These are phyloP conservation scores for Selaginella moellendorffii DNA, from an alignment of 75 land plant species.

Conservation along the genomic window DNA sequence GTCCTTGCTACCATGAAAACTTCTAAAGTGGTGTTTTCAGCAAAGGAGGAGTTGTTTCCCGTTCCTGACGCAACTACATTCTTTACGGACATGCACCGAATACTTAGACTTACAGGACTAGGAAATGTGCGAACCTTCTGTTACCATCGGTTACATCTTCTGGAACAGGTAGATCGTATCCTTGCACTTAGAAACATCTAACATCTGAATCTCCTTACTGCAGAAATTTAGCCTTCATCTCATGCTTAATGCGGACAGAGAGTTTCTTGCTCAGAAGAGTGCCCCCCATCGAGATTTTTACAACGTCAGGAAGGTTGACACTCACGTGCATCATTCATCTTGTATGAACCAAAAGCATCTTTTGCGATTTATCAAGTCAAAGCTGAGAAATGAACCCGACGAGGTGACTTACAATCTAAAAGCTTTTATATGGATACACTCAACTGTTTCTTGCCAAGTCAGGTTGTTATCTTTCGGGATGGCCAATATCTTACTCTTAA, in stretches of 20 bases:
- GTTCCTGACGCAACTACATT: constrained; percentile 85
- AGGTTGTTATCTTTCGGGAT: constrained; percentile 97
- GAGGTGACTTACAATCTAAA: constrained; percentile 54
- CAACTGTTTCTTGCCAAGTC: constrained; percentile 4
- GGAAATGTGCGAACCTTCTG: constrained; percentile 92
- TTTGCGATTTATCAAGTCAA: constrained; percentile 84
- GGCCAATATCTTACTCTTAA: constrained; percentile 79
- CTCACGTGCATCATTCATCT: constrained; percentile 94
- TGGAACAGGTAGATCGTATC: constrained; percentile 76
- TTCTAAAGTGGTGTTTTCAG: constrained; percentile 28
- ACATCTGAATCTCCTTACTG: constrained; percentile 3
- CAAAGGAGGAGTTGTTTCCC: constrained; percentile 55
- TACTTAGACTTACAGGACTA: constrained; percentile 53
- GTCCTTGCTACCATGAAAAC: no score
- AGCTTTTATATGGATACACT: neutral
- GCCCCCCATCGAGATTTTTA: constrained; percentile 97
- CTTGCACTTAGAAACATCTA: neutral
- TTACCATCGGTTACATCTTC: constrained; percentile 61
- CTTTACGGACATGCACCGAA: constrained; percentile 84
- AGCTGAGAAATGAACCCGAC: constrained; percentile 87
- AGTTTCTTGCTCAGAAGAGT: constrained; percentile 94
- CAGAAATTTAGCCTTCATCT: constrained; percentile 98
- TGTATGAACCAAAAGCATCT: constrained; percentile 99
- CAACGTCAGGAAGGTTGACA: constrained; percentile 94
- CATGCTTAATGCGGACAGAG: constrained; percentile 94